These are phyloP conservation scores for Neofusicoccum ribis DNA, from an alignment of 2,329 filamentous ascomycete species.

Conservation along the genomic window DNA sequence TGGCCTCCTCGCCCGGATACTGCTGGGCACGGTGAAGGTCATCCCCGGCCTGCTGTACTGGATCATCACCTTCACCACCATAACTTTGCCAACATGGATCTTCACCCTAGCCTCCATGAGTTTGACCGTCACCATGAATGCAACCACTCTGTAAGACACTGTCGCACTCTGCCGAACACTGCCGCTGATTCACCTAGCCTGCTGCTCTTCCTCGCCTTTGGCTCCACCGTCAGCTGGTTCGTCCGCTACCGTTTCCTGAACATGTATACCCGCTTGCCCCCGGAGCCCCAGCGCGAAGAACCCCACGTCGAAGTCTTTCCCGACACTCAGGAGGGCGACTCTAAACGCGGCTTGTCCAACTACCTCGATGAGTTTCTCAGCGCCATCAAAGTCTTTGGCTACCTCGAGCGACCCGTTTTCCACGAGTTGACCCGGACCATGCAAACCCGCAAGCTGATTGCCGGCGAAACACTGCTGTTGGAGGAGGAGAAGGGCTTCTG, in stretches of 20 bases:
- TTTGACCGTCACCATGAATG: conserved; percentile 97
- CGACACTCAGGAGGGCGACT: conserved; percentile 84
- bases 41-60: conserved; percentile 69
- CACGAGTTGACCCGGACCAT: conserved; percentile 96
- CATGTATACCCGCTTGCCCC: conserved; percentile 91
- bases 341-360: conserved; percentile 88
- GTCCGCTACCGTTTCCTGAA: conserved; percentile 94
- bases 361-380: conserved; percentile 98
- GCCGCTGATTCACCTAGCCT: conserved; percentile 48
- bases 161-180: not conserved
- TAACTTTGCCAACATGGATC: conserved; percentile 84
- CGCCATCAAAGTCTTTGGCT: conserved; percentile 98
- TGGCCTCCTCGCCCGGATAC: conserved; percentile 50
- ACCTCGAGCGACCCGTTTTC: conserved; percentile 92
- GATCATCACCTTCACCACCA: conserved; percentile 79
- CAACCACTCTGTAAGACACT: conserved; percentile 77
- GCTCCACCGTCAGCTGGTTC: conserved; percentile 89
- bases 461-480: conserved; percentile 89
- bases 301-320: conserved; percentile 94
- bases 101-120: conserved; percentile 90
- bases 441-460: conserved; percentile 95
- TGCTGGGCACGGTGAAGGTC: conserved; percentile 53
- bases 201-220: conserved; percentile 71
- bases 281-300: conserved; percentile 93
- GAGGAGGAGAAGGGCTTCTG: conserved; percentile 99